Percentiles rank a stretch among this genome's conserved stretches.
These are phyloP conservation scores for Eucalyptus camaldulensis DNA, from an alignment of 345 rosid species.

Conservation along the genomic window DNA sequence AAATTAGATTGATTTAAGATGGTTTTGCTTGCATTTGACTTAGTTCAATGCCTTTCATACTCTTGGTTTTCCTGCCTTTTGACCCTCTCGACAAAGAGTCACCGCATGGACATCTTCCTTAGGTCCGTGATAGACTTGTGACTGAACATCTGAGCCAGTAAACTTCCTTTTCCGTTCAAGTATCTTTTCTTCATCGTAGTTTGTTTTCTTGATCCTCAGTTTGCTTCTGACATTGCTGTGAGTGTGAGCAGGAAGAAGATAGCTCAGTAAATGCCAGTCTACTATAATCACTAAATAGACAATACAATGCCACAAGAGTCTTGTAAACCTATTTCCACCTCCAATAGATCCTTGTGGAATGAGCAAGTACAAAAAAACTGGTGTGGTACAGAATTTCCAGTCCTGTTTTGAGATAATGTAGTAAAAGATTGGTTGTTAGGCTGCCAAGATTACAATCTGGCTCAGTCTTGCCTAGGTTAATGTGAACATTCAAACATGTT, in stretches of 20 bases:
- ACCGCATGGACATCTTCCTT: neutral
- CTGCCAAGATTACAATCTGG: neutral
- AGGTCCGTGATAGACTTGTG: neutral
- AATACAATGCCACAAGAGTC: neutral
- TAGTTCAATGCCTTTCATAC: neutral
- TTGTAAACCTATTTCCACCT: neutral
- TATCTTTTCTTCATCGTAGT: neutral
- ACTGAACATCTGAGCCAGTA: neutral
- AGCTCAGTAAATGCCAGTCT: neutral
- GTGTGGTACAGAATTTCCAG: neutral
- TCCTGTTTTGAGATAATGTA: neutral
- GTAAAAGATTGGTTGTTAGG: neutral
- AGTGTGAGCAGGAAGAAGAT: neutral
- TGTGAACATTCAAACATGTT: neutral
- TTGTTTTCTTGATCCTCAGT: neutral
- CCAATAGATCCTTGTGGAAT: neutral
- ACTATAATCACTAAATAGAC: neutral
- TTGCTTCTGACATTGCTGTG: neutral
- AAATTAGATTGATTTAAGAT: neutral
- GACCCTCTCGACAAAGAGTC: neutral
- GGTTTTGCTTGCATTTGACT: neutral
- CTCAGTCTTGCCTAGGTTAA: neutral
- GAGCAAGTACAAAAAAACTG: neutral
- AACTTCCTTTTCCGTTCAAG: neutral
- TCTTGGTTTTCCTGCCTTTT: neutral